Base-by-base conservation (phyloP, 176 grass and related monocot genomes). In the Puccinellia tenuiflora region DNA sequence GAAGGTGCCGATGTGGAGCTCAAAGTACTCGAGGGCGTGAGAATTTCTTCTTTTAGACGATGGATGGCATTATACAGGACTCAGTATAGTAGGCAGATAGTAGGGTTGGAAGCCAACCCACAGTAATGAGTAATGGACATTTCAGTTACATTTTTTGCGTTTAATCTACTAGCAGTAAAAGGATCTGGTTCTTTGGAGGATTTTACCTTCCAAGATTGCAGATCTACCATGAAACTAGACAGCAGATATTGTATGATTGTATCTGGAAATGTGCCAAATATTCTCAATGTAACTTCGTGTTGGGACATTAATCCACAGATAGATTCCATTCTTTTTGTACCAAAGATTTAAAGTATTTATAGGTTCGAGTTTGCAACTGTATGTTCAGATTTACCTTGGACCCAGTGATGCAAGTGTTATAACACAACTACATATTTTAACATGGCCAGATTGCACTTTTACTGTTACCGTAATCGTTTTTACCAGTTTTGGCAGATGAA, bases 1-100 rank as follows among this genome's bases (percentile, higher is more conserved):
- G 64, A 99, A 93, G 91, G 91, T 83, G 42, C 89, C 97, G 11
- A 83, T 88, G 88, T 95, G 93, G 93, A 95, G 82, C 85, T 90
- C 93, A 9, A 88, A 95, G 76, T 92, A 95, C 85, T 84, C 90
- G 0, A 81, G 73, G 70, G 93, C 88, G 25, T 95, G 83, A 95
- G 55, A 79, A 68, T 42, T 51, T 68, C 37, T 38, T 73, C 56
- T 54, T 56, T 33, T 39, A 48, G 50, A 14, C 12, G 60, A 26
- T 21, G 73, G 63, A 50, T 18, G 83, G 75, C 68, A 70, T 70
- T 82, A 89, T 86, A 88, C 83, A 89, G 75, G 69, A 86, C 79
- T 86, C 79, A 83, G n/a, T 83, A 75, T 76, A 68, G 83, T 86
- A 88, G 86, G 82, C 73, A 67, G 82, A 86, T 84, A 86, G 82